phyloP scores from a whole-genome alignment of 2,329 filamentous ascomycete genomes.

The Fusarium nygamai region DNA sequence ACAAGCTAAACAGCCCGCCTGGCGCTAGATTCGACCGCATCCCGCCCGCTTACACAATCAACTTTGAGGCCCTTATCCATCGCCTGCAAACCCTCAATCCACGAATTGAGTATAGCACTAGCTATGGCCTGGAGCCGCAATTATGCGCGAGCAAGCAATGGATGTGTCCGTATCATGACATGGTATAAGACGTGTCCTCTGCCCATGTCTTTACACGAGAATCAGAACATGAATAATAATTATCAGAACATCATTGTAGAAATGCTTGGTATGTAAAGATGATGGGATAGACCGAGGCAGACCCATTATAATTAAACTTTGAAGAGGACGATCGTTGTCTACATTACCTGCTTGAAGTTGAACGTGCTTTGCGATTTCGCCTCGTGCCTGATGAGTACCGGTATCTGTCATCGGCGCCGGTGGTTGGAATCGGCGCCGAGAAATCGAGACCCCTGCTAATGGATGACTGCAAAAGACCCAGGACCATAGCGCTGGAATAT shows the following conservation, averaged over 20 bases:
- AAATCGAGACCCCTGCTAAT: constrained; percentile 2
- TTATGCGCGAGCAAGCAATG: neutral
- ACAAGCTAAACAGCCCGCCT: neutral
- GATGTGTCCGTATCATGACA: neutral
- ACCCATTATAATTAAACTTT: constrained; percentile 18
- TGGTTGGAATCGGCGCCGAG: constrained; percentile 24
- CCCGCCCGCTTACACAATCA: constrained; percentile 29
- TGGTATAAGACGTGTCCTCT: neutral
- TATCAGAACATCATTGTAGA: neutral
- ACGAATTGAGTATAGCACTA: neutral
- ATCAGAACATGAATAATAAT: neutral
- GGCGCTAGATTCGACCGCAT: constrained; percentile 10
- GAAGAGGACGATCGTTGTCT: constrained; percentile 14
- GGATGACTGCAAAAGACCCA: neutral
- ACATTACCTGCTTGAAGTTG: neutral
- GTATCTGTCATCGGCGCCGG: constrained; percentile 27
- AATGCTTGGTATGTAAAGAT: neutral
- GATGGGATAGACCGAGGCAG: neutral
- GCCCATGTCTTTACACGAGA: neutral
- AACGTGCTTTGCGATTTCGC: constrained; percentile 5
- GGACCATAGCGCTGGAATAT: constrained; percentile 4
- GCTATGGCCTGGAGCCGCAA: neutral
- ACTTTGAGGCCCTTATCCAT: constrained; percentile 10
- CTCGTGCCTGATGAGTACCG: constrained; percentile 11
- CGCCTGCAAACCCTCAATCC: neutral